phyloP scores from a whole-genome alignment of 768 basidiomycete genomes.

The Calocybe gangraenosa region DNA sequence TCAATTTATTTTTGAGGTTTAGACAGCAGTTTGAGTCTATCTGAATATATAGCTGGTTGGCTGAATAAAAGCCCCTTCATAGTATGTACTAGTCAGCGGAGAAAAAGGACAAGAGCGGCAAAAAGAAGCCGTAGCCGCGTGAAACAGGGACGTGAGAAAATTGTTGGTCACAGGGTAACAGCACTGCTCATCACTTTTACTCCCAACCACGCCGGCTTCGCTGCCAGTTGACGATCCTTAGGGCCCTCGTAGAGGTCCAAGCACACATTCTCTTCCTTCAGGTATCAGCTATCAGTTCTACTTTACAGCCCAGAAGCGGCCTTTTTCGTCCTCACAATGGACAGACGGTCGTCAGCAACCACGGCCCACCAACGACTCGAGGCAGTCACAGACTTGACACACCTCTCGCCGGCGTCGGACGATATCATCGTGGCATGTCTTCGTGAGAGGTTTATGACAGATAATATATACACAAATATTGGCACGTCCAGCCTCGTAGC shows the following conservation, averaged over 20 bases:
- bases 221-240: constrained; percentile 5
- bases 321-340: constrained; percentile 20
- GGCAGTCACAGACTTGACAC: constrained; percentile 64
- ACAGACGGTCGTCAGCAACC: constrained; percentile 29
- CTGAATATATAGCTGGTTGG: too few relatives aligned
- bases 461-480: constrained; percentile 74
- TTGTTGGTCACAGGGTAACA: constrained; percentile 13
- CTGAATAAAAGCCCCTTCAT: too few relatives aligned
- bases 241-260: not conserved
- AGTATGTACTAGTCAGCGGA: too few relatives aligned
- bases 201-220: not conserved
- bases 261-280: constrained; percentile 7
- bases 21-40: too few relatives aligned
- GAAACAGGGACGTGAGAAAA: constrained; percentile 11
- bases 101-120: not conserved
- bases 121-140: not conserved
- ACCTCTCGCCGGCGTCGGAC: constrained; percentile 67
- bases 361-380: constrained; percentile 69
- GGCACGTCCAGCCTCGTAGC: constrained; percentile 75
- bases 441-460: constrained; percentile 82
- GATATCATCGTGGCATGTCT: constrained; percentile 82
- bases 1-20: too few relatives aligned
- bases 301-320: constrained; percentile 3
- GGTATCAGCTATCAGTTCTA: not conserved
- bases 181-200: constrained; percentile 1